Base-by-base conservation (phyloP, 768 basidiomycete species). In the Agaricus sinodeliciosus region DNA sequence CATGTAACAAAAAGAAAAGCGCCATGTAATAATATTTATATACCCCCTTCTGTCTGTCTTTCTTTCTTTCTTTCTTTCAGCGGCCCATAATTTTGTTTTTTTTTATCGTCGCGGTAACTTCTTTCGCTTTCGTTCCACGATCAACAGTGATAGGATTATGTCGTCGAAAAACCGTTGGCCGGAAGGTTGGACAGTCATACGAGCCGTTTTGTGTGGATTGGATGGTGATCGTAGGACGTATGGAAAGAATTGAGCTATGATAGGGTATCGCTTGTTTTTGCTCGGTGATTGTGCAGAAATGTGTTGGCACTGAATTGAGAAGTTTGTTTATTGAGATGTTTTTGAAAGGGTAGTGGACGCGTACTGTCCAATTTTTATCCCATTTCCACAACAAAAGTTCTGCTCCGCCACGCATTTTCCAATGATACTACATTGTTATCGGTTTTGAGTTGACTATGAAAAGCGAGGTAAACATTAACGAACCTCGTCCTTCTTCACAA, bases 131-230 rank as follows among this genome's bases (percentile, higher is more conserved):
- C 59, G 50, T 27, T 60, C 57, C 9, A 57, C 36, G 22, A 57
- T 46, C 19, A 60, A 25, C 4, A 50, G 39, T 2, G 59, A 57
- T 9, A 60, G 48, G 5, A 60, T 7, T 22, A 60, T 47, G n/a
- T 57, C 55, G 43, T 60, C 57, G 25, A 60, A 51, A 22, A 54
- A 45, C 8, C 49, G 26, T 26, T 60, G 54, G 16, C 57, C 59
- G 9, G 28, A 28, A 13, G 59, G 54, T 28, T 51, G 45, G 28
- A 57, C 49, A 8, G 50, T 57, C 45, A 54, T 41, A 3, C 19
- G 37, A n/a, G 52, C 46, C 1, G 26, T 8, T 15, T 35, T 48
- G 27, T 9, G 35, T 12, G 45, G 19, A 11, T 40, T 53, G 7
- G 52, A 19, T 7, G 45, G 37, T 22, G 52, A 35, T 35, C 52